A percentile compares a stretch with the other conserved stretches of the same genome.
These are phyloP conservation scores for Psidium guajava DNA, from an alignment of 345 rosid species.

Conservation along the genomic window DNA sequence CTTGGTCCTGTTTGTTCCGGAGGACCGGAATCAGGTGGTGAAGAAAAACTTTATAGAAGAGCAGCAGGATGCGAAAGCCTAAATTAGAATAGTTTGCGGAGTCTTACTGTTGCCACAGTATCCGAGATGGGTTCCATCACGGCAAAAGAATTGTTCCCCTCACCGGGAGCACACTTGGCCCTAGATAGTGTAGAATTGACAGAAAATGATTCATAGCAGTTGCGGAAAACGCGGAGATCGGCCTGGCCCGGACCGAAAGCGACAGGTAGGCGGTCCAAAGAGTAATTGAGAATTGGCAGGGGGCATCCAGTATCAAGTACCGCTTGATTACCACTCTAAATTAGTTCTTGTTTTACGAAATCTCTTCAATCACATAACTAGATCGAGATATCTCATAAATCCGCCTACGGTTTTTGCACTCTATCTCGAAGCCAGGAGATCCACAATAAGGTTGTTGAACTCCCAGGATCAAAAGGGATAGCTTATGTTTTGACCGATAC, in stretches of 20 bases:
- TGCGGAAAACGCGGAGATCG: constrained; percentile 9
- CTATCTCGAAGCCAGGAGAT: constrained; percentile 9
- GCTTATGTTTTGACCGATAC: constrained; percentile 18
- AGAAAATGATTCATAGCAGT: constrained; percentile 3
- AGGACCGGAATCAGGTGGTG: not conserved
- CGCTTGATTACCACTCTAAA: constrained; percentile 7
- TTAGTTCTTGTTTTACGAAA: constrained; percentile 3
- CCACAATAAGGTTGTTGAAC: constrained; percentile 9
- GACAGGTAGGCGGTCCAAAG: constrained; percentile 13
- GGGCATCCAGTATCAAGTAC: constrained; percentile 6
- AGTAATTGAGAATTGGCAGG: constrained; percentile 7
- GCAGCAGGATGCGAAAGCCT: not conserved
- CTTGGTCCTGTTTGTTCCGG: not conserved
- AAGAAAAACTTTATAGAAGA: not conserved
- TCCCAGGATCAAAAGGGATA: constrained; percentile 11
- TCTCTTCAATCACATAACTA: constrained; percentile 8
- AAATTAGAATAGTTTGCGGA: not conserved
- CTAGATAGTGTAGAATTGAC: not conserved
- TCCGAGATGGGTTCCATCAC: constrained; percentile 2
- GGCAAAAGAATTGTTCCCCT: not conserved
- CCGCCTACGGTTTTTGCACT: not conserved
- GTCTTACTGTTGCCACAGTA: constrained; percentile 10
- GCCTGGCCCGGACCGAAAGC: constrained; percentile 11
- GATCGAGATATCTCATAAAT: constrained; percentile 6
- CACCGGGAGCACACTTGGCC: not conserved